Evolutionary conservation across 441 rosid genomes (phyloP).

Genomic region (Gossypium davidsonii): DNA sequence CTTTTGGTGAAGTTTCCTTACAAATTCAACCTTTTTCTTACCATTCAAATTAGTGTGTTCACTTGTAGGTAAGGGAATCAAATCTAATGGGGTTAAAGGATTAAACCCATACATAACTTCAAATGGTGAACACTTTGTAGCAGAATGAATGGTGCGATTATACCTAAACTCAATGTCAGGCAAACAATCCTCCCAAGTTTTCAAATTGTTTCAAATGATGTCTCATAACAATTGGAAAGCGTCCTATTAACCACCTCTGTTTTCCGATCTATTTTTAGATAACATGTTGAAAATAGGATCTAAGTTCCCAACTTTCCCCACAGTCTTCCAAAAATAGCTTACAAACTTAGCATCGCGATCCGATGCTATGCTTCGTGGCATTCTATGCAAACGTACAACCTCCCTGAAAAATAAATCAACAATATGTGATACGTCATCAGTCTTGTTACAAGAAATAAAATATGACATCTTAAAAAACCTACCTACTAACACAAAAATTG

Average conservation of each 20-base stretch:
- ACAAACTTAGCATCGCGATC: background rate
- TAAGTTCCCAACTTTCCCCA: background rate
- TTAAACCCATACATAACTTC: too few relatives aligned
- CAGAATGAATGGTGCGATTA: too few relatives aligned
- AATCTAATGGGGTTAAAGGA: too few relatives aligned
- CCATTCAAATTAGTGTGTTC: too few relatives aligned
- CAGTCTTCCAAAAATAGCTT: background rate
- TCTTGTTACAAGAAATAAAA: background rate
- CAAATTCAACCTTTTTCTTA: too few relatives aligned
- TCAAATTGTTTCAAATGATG: too few relatives aligned
- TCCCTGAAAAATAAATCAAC: background rate
- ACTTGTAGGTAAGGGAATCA: too few relatives aligned
- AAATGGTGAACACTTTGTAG: too few relatives aligned
- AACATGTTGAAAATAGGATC: background rate
- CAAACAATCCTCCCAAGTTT: background rate
- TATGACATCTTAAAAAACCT: background rate
- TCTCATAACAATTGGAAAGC: background rate
- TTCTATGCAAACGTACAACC: background rate
- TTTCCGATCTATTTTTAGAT: background rate
- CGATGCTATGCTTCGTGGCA: background rate
- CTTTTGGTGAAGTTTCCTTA: too few relatives aligned
- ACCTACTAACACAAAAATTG: background rate
- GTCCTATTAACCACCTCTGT: background rate
- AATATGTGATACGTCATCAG: background rate
- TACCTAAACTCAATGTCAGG: background rate